Conservation (phyloP, 2,329 filamentous ascomycete genomes). For the Fusarium verrucosum region DNA sequence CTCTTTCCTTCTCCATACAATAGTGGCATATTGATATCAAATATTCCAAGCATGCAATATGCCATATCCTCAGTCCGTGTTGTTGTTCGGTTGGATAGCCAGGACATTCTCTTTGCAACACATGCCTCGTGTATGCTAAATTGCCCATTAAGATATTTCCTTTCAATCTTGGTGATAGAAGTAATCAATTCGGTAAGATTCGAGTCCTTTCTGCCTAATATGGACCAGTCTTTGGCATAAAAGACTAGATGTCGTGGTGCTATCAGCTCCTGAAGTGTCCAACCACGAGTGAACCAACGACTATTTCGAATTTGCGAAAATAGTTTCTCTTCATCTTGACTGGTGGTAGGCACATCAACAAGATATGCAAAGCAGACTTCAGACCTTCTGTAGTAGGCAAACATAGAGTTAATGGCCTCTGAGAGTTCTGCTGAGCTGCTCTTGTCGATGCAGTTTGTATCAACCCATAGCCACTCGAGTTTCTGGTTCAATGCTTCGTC, state of each 20-base stretch:
- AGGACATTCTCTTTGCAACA: not conserved
- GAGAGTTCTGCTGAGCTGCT: not conserved
- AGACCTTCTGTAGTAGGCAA: not conserved
- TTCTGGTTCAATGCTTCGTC: fast-evolving
- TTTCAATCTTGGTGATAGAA: not conserved
- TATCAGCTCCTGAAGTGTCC: slow-evolving; percentile 34
- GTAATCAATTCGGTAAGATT: fast-evolving
- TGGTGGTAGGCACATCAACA: slow-evolving; percentile 47
- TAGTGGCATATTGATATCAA: slow-evolving; percentile 8
- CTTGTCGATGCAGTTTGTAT: slow-evolving; percentile 3
- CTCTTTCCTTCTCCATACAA: not conserved
- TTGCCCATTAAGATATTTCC: not conserved
- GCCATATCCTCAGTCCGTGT: slow-evolving; percentile 6
- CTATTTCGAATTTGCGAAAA: not conserved
- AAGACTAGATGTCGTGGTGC: slow-evolving; percentile 19
- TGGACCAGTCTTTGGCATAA: slow-evolving; percentile 1
- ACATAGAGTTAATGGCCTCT: not conserved
- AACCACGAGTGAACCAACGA: slow-evolving; percentile 30
- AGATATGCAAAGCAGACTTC: not conserved
- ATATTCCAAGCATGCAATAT: slow-evolving; percentile 17
- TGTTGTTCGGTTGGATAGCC: not conserved
- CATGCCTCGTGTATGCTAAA: not conserved
- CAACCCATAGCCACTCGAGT: not conserved
- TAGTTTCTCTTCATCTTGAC: slow-evolving; percentile 6
- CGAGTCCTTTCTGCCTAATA: not conserved